Evolutionary conservation across 148 eudicot genomes (phyloP), one percentile per base, ranked within the genome.

Genomic region (Chenopodium quinoa): DNA sequence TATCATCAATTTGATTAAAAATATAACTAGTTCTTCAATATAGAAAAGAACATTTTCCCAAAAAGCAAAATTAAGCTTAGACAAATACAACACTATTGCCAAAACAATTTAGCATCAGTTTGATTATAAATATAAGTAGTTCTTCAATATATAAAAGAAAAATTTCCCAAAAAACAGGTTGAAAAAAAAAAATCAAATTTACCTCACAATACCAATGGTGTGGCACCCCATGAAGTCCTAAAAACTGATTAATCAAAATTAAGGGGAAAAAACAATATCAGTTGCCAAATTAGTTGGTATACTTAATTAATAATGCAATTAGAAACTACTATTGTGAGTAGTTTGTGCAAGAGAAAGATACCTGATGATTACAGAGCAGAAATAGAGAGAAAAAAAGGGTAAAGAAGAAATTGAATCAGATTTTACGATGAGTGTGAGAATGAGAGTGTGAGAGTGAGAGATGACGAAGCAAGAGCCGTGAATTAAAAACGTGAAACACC

Each of bases 201-300:
- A 82, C 84, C 84, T 77, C 6, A 46, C 64, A 46, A 64, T 25
- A 47, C 77, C 81, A 31, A 82, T 58, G 12, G 84, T 19, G 37
- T 82, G 72, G 81, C 81, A 77, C 16, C 65, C 76, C 84, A 78
- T 82, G 52, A 34, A 46, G 9, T 23, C 70, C 47, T 60, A 25
- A 50, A 22, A 69, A 9, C 22, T 13, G 23, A 65, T 64, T 74
- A 73, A 81, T 29, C n/a, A 31, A 31, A 48, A 8, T 75, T 17
- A 0, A 54, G 52, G 13, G 11, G 1, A 9, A 48, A 48, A 48
- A 48, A 48, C 2, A 34, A 5, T 34, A 48, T 48, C 13, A 48
- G 13, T 48, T 48, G 52, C 52, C 13, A 9, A 48, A 9, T 56
- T 56, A 56, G 4, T 16, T 56, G 14, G 27, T 27, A 27, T 27